These are phyloP conservation scores for Cyclanthera cordifolia DNA, from an alignment of 306 rosid species.

Conservation along the genomic window DNA sequence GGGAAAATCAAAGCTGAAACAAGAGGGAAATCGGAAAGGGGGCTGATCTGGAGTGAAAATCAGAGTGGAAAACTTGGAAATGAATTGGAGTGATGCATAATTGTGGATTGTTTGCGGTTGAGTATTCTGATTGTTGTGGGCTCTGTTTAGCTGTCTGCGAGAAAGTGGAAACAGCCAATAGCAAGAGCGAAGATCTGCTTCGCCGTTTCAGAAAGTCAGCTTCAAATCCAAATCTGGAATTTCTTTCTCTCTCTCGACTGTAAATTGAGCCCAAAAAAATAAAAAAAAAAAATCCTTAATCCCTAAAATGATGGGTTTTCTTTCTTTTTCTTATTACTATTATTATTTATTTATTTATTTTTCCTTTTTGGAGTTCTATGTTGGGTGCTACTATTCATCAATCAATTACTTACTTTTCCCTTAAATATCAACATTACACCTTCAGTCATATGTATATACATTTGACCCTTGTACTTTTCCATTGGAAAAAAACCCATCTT, in stretches of 20 bases:
- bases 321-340: neutral
- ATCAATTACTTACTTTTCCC: neutral
- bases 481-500: no score
- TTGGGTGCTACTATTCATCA: neutral
- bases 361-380: neutral
- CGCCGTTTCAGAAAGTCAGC: slow-evolving; percentile 4
- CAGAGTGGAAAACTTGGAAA: neutral
- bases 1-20: neutral
- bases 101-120: slow-evolving; percentile 4
- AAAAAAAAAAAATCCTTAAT: neutral
- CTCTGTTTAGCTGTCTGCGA: neutral
- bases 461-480: no score
- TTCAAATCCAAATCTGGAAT: slow-evolving; percentile 12
- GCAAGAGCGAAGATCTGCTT: slow-evolving; percentile 9
- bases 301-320: neutral
- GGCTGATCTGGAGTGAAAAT: neutral
- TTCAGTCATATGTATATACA: no score
- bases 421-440: no score
- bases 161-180: neutral
- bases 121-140: neutral
- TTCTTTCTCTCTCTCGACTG: neutral
- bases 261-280: neutral
- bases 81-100: slow-evolving; percentile 2
- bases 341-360: no score
- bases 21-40: neutral